phyloP scores from a whole-genome alignment of 257 asterid species.

The Solanum pinnatisectum region DNA sequence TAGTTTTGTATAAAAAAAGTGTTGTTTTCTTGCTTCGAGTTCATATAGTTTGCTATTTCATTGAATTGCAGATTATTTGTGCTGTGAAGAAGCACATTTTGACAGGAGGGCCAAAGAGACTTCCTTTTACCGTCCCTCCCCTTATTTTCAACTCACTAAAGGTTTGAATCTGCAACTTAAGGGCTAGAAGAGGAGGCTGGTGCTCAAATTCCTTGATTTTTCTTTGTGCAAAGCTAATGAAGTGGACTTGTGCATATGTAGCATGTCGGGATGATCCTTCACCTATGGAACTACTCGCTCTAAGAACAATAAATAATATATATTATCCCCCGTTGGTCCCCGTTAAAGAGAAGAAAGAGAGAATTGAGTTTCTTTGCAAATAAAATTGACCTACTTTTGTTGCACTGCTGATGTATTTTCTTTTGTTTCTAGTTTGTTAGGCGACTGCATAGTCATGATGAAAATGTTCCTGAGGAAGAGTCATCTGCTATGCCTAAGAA shows the following conservation, averaged over 20 bases:
- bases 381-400: neutral
- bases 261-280: neutral
- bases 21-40: neutral
- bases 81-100: slow-evolving; percentile 82
- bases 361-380: neutral
- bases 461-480: slow-evolving; percentile 56
- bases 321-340: neutral
- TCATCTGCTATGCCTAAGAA: slow-evolving; percentile 67
- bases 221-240: neutral
- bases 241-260: neutral
- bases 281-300: neutral
- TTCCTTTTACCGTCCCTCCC: slow-evolving; percentile 82
- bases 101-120: slow-evolving; percentile 90
- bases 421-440: slow-evolving; percentile 58
- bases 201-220: neutral
- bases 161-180: slow-evolving; percentile 31
- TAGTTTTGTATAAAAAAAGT: neutral
- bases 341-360: neutral
- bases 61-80: slow-evolving; percentile 60
- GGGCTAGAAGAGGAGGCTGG: neutral
- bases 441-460: slow-evolving; percentile 61
- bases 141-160: slow-evolving; percentile 74
- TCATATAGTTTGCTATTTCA: neutral
- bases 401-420: slow-evolving; percentile 1
- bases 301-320: neutral